Base-by-base conservation (phyloP, 768 basidiomycete species). In the Goffeauzyma gilvescens region DNA sequence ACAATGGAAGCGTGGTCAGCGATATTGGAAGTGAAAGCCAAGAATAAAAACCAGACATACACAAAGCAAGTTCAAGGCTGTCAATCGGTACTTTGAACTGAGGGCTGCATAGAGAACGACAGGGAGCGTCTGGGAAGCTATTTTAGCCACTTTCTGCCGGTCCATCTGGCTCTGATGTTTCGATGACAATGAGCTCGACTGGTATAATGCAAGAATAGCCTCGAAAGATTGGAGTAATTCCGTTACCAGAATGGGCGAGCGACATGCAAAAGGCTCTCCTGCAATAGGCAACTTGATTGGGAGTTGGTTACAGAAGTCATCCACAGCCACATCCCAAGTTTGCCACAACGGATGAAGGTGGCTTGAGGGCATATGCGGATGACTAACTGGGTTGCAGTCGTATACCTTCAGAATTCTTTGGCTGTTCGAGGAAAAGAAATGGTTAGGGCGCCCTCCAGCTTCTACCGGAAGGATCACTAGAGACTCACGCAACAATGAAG, bases 281-380 rank as follows among this genome's bases (percentile, higher is more conserved):
- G 32, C 32, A 13, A 27, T 18, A 9, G 45, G 33, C 12, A 25
- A 21, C 4, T 6, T 3, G 14, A 49, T 20, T 7, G 47, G 47
- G 14, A 49, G 24, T 36, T 49, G 42, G 23, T 27, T 30, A 5
- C 44, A 21, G n/a, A 49, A 44, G 23, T 49, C 47, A 32, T 49
- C 47, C 18, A 49, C 15, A 9, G 41, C 26, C 12, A 32, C 38
- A 33, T 49, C 47, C 47, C 47, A 49, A 26, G 35, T 35, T 20
- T 41, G 30, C 47, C 47, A 49, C 17, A 49, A 15, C 17, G 47
- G 47, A 32, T 49, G 47, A 2, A 49, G 38, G 32, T 49, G 47
- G n/a, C 35, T 44, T 5, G 47, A 44, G 7, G 42, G 42, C 14
- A 49, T 36, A 20, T 39, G 26, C 6, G 47, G 47, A 33, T 49